These are phyloP conservation scores for Rutstroemia sp. DNA, from an alignment of 2,329 filamentous ascomycete genomes.

Conservation along the genomic window DNA sequence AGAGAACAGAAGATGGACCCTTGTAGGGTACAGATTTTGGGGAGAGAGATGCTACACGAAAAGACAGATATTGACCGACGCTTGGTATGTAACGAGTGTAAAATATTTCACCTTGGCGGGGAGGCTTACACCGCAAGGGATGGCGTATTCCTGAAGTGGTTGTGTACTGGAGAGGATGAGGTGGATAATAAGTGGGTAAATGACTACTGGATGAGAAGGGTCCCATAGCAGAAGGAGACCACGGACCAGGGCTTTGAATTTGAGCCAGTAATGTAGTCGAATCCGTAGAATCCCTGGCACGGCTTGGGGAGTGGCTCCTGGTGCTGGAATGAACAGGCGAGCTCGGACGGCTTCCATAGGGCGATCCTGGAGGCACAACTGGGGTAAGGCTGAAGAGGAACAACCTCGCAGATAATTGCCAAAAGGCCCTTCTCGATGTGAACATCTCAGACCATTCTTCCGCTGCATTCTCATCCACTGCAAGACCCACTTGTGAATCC, in stretches of 20 bases:
- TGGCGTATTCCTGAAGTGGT: constrained; percentile 75
- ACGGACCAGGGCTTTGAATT: constrained; percentile 28
- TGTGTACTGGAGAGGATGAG: constrained; percentile 72
- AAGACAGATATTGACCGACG: constrained; percentile 75
- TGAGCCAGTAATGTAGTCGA: constrained; percentile 32
- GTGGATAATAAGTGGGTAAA: constrained; percentile 85
- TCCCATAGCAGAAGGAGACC: constrained; percentile 38
- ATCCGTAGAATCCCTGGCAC: constrained; percentile 28
- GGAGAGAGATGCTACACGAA: constrained; percentile 72
- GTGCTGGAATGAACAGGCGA: constrained; percentile 39
- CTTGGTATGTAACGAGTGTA: constrained; percentile 84
- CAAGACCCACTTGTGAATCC: constrained; percentile 66
- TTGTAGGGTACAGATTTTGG: constrained; percentile 54
- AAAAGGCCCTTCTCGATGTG: constrained; percentile 73
- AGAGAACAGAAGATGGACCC: constrained; percentile 40
- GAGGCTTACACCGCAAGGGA: constrained; percentile 79
- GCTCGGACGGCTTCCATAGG: constrained; percentile 44
- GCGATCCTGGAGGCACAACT: constrained; percentile 37
- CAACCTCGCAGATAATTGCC: constrained; percentile 81
- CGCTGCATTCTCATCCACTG: constrained; percentile 51
- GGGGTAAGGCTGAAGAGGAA: constrained; percentile 83
- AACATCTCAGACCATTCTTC: constrained; percentile 76
- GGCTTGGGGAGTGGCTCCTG: constrained; percentile 25
- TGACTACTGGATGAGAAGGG: constrained; percentile 80
- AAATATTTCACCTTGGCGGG: constrained; percentile 83